Base-by-base conservation (phyloP, 768 basidiomycete species). In the Peribolospora baueri region DNA sequence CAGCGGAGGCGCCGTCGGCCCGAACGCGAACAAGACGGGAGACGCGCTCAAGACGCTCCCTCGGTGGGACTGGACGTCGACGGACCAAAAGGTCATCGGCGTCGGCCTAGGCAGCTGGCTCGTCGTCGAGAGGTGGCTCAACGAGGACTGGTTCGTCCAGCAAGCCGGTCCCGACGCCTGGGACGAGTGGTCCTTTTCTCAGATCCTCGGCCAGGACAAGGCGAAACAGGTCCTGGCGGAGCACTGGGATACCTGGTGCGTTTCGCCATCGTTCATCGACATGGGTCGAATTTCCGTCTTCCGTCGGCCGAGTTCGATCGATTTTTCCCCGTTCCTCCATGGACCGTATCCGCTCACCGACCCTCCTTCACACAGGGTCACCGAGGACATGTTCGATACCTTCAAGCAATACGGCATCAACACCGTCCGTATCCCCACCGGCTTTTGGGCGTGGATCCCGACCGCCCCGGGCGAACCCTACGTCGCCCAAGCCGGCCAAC, bases 161-260 rank as follows among this genome's bases (percentile, higher is more conserved):
- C 56, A 56, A 1, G 48, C 58, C 0, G 58, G 56, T 36, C 50
- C 56, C 1, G 57, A 56, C 4, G 42, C 53, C 5, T 43, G 54
- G 39, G 61, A 61, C 54, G 58, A 61, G 43, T 61, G 61, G 61
- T 13, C 46, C 1, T 53, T 61, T 54, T 42, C 41, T 7, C 46
- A 53, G 14, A 3, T 7, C 3, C 55, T 61, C n/a, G 60, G 60
- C 2, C 50, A 51, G n/a, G 58, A 61, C 25, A 57, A 52, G 8
- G 62, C 62, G 13, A 43, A 50, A 25, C 51, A 56, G 3, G 65
- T 61, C 1, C 60, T 69, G 39, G 36, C 51, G 42, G 58, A 63
- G 38, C 68, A 69, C 60, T 67, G 65, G 61, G 60, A 69, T 51
- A 66, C 63, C 6, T 70, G 65, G 62, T 62, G 25, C 25, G 25